Percentiles rank a stretch among this genome's conserved stretches.
Conservation (phyloP, 2,329 filamentous ascomycete species). For the Stagonosporopsis chrysanthemi region DNA sequence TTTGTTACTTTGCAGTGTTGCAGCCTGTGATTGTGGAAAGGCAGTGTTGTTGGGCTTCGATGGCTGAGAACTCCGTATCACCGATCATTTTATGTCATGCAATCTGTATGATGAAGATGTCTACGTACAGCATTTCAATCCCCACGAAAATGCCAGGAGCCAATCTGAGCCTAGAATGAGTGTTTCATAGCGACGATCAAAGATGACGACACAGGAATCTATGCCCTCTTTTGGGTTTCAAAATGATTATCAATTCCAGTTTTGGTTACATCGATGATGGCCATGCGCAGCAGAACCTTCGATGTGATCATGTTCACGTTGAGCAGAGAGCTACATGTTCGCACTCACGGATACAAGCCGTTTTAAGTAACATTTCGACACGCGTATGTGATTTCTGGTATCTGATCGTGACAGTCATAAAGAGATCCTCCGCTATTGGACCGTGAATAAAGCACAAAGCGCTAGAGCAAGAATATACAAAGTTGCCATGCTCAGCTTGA, state of each 20-base stretch:
- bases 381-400: constrained; percentile 1
- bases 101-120: no score
- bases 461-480: neutral
- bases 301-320: neutral
- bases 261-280: no score
- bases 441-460: neutral
- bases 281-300: no score
- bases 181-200: neutral
- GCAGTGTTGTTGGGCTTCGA: neutral
- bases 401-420: constrained; percentile 6
- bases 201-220: neutral
- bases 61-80: neutral
- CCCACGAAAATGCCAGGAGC: no score
- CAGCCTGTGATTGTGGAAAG: neutral
- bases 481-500: neutral
- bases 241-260: no score
- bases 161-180: neutral
- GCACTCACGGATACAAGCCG: neutral
- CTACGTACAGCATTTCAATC: no score
- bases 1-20: neutral
- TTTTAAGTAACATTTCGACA: neutral
- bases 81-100: neutral
- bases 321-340: neutral
- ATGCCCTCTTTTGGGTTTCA: no score
- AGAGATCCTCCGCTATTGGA: constrained; percentile 1